Percentiles rank a stretch among this genome's conserved stretches.
These are phyloP conservation scores for Polyrhizophydium stewartii DNA, from an alignment of 371 early-diverging fungal species.

Conservation along the genomic window DNA sequence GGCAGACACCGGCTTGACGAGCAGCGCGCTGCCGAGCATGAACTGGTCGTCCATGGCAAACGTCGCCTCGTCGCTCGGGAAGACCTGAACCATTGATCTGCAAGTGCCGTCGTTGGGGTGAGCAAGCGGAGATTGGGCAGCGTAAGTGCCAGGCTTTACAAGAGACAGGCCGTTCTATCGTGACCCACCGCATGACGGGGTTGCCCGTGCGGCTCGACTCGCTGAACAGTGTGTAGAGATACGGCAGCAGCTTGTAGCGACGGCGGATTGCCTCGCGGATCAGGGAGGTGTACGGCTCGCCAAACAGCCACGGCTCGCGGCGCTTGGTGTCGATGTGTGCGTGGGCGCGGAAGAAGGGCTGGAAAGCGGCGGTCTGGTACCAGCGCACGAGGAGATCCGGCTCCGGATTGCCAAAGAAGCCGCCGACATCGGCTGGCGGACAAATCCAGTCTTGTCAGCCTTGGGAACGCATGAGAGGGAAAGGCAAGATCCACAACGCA, in stretches of 20 bases:
- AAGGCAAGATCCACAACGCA: conserved; percentile 6
- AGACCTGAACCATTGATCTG: conserved; percentile 76
- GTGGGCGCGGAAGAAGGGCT: conserved; percentile 92
- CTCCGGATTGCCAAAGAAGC: conserved; percentile 86
- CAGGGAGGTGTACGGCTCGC: conserved; percentile 65
- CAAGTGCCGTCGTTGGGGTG: neutral
- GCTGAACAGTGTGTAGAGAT: conserved; percentile 77
- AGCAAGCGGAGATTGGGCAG: neutral
- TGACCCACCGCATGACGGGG: conserved; percentile 64
- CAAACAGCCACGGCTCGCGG: conserved; percentile 93
- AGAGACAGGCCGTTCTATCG: neutral
- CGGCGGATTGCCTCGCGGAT: conserved; percentile 68
- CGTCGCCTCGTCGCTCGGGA: conserved; percentile 66
- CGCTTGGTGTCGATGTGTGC: conserved; percentile 93
- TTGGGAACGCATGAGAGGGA: neutral
- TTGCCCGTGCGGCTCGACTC: conserved; percentile 61
- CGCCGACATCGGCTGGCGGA: conserved; percentile 81
- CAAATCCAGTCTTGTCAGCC: neutral
- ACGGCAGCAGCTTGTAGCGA: conserved; percentile 76
- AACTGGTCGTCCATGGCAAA: conserved; percentile 79
- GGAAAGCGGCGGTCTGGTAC: conserved; percentile 87
- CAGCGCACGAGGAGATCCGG: conserved; percentile 78
- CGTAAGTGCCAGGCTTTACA: neutral
- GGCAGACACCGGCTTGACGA: conserved; percentile 70
- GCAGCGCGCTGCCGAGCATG: conserved; percentile 71